phyloP scores from a whole-genome alignment of 2,329 filamentous ascomycete species.

The Rutstroemia sp. region DNA sequence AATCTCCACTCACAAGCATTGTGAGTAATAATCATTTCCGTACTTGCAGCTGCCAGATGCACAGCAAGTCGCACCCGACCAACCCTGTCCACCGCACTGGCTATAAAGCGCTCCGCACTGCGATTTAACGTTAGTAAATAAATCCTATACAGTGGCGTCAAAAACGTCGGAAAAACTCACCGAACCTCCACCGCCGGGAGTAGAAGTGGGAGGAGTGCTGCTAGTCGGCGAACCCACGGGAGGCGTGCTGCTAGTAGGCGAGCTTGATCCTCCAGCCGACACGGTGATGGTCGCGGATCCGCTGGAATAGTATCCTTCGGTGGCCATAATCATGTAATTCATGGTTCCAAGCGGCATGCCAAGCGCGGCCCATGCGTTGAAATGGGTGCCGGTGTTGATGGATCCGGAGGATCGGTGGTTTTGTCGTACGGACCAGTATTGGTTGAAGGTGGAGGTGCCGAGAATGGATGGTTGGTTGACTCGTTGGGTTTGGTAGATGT shows the following conservation, averaged over 20 bases:
- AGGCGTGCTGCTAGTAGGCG: background rate
- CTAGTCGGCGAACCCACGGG: background rate
- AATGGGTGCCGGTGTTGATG: slow-evolving; percentile 43
- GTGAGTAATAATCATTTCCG: slow-evolving; percentile 4
- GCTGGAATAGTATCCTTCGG: slow-evolving; percentile 13
- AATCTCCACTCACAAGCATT: slow-evolving; percentile 6
- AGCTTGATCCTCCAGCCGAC: background rate
- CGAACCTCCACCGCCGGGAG: too few relatives aligned
- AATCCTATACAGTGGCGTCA: too few relatives aligned
- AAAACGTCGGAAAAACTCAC: too few relatives aligned
- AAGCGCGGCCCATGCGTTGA: slow-evolving; percentile 42
- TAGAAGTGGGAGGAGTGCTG: background rate
- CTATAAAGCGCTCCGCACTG: slow-evolving; percentile 6
- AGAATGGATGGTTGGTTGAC: slow-evolving; percentile 37
- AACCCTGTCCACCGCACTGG: slow-evolving; percentile 7
- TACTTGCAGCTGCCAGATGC: slow-evolving; percentile 2
- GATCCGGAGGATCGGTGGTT: slow-evolving; percentile 43
- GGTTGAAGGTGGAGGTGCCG: slow-evolving; percentile 43
- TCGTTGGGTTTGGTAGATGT: slow-evolving; percentile 34
- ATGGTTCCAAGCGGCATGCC: slow-evolving; percentile 40
- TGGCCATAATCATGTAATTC: slow-evolving; percentile 43
- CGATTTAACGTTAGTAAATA: too few relatives aligned
- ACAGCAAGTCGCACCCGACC: slow-evolving; percentile 1
- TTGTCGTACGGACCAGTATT: slow-evolving; percentile 46
- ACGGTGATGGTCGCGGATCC: slow-evolving; percentile 14